These are phyloP conservation scores for Calonectria ilicicola DNA, from an alignment of 2,329 filamentous ascomycete species.

Conservation along the genomic window DNA sequence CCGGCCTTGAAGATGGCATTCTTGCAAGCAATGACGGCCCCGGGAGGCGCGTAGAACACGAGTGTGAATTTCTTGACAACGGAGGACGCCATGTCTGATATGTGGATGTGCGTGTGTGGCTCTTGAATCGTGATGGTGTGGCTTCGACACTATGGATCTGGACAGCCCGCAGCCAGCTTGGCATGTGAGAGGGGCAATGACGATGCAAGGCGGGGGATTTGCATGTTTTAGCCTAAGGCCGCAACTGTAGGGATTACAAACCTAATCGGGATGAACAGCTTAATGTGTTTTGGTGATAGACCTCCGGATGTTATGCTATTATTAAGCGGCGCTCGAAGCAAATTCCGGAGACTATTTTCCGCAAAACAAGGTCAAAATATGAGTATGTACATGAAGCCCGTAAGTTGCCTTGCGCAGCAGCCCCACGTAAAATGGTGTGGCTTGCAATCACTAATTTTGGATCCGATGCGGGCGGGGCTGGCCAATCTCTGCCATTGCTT, in stretches of 20 bases:
- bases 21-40: constrained; percentile 60
- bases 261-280: neutral
- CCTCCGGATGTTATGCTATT: neutral
- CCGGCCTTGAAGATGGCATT: constrained; percentile 66
- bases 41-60: constrained; percentile 61
- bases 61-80: constrained; percentile 47
- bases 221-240: neutral
- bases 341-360: neutral
- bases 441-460: too few relatives aligned
- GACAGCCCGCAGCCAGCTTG: neutral
- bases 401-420: neutral
- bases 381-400: neutral
- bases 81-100: neutral
- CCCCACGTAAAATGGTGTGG: neutral
- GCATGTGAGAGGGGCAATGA: neutral
- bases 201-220: constrained; percentile 1
- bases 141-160: neutral
- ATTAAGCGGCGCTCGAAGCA: neutral
- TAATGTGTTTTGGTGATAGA: neutral
- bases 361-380: neutral
- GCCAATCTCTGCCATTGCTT: too few relatives aligned
- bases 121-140: neutral
- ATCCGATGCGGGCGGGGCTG: too few relatives aligned
- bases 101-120: neutral
- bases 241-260: neutral